Conservation (phyloP, 495 filamentous ascomycete genomes). For the Aspergillus indologenus region DNA sequence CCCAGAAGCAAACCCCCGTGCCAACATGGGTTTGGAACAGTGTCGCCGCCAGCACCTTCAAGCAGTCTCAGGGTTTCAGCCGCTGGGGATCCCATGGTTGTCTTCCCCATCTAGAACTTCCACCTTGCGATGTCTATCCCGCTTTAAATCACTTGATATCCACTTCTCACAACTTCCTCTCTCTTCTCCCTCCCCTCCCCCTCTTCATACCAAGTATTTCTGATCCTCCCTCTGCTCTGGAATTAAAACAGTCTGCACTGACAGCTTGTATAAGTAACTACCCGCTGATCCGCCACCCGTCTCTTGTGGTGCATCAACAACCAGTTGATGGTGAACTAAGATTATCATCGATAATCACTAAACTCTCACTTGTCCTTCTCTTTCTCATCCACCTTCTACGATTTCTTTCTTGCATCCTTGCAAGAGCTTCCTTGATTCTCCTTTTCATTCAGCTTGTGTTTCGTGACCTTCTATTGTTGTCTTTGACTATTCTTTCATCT, state of each 20-base stretch:
- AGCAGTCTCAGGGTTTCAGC: constrained; percentile 17
- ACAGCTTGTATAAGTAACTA: not conserved
- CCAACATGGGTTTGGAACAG: not conserved
- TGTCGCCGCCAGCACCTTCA: constrained; percentile 8
- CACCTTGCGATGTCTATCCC: constrained; percentile 18
- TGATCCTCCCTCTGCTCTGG: not conserved
- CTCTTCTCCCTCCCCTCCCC: not conserved
- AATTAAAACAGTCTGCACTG: not conserved
- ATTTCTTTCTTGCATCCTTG: not conserved
- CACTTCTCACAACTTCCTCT: not conserved
- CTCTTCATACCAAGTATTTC: not conserved
- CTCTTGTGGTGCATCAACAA: no score
- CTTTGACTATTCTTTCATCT: not conserved
- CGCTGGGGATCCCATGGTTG: constrained; percentile 12
- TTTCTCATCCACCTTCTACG: not conserved
- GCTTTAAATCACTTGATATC: constrained; percentile 16
- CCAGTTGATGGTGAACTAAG: not conserved
- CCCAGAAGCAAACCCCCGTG: constrained; percentile 6
- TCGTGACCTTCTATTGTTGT: not conserved
- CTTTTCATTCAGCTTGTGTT: not conserved
- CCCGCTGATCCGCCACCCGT: not conserved
- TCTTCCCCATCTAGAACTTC: constrained; percentile 16
- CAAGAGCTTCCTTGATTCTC: not conserved
- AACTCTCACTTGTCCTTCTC: constrained; percentile 1
- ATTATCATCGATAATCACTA: not conserved